Evolutionary conservation across 805 yeast genomes (phyloP), one percentile per base, ranked within the genome.

Genomic region (baker's yeast (Saccharomyces cerevisiae)): DNA sequence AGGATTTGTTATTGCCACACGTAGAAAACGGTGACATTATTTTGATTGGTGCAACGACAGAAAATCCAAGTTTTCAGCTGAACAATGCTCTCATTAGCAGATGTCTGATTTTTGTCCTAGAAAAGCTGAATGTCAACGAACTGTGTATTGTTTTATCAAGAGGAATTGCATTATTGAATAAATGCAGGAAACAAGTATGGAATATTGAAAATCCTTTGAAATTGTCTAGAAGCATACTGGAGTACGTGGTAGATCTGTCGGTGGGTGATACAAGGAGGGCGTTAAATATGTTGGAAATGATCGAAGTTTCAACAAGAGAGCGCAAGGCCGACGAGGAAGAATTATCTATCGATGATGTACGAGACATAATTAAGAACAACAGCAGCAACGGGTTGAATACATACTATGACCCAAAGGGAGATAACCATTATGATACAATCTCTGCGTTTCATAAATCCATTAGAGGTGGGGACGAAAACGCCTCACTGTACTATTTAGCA

Each of bases 1-100:
- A 94, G 68, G 98, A 94, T 68, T 79, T 84, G 49, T 79, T 95
- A 49, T 72, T 94, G 43, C 94, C 96, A 0, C 83, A 81, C 57
- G 85, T 92, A 1, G 99, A 94, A 67, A 74, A 80, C 29, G 98
- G 98, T 2, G 82, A 82, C 52, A 81, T 91, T 47, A 81, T 83
- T 1, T 76, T 94, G 47, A 82, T 92, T 51, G 99, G 99, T 4
- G 97, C 98, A n/a, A 94, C 99, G 0, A 91, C 98, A 0, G 99
- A 94, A 66, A 94, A 94, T 66, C 97, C 97, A 3, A 82, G 87
- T 49, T 85, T 86, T 62, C 85, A 89, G 61, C 71, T 94, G 46
- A 83, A 90, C 56, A 81, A 85, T 53, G 97, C 98, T 0, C 73
- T 94, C 32, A 67, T 89, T 28, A 88, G 96, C 5, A 73, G 99